Base-by-base conservation (phyloP, 352 stramenopile genomes). In the Globisporangium abappressorium region DNA sequence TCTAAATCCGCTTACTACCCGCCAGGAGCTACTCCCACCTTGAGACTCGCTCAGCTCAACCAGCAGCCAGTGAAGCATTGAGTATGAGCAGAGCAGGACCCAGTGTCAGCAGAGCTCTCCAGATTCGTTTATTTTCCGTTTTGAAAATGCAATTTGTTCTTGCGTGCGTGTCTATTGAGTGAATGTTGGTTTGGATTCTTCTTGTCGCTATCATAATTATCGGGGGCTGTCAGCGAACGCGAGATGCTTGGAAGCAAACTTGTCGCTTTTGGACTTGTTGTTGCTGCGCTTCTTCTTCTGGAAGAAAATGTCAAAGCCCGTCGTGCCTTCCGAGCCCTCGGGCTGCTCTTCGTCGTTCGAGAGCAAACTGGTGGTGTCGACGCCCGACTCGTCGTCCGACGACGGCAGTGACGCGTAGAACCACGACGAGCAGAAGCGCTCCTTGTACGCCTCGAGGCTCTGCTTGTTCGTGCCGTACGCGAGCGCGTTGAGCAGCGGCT, bases 391-490 rank as follows among this genome's bases (percentile, higher is more conserved):
- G 43, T 93, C 85, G 26, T 89, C 82, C 15, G 77, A 85, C 18
- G 85, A 91, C 51, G 77, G 73, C 63, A 91, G 62, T 61, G 81
- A 87, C 18, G 80, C 69, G 66, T 90, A 82, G 55, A 85, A 84
- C 85, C 81, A 93, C 4, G 69, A 64, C n/a, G 78, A 70, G 54
- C 80, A 91, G 65, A 90, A 89, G 0, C 80, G 77, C 41, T 89
- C 83, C 57, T 87, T 88, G 68, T 90, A 93, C 30, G 85, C 79
- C 56, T 90, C 75, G n/a, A 91, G 63, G 8, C 80, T 87, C 65
- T 84, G 78, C 43, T 87, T 89, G 76, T 89, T 93, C 22, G 81
- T 91, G 36, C 81, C 85, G 57, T 93, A 91, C 7, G 74, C 81
- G 9, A 93, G 57, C 22, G 80, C 81, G 24, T 91, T 91, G 24